These are phyloP conservation scores for Aspergillus fumigatiaffinis DNA, from an alignment of 2,329 filamentous ascomycete genomes.

Conservation along the genomic window DNA sequence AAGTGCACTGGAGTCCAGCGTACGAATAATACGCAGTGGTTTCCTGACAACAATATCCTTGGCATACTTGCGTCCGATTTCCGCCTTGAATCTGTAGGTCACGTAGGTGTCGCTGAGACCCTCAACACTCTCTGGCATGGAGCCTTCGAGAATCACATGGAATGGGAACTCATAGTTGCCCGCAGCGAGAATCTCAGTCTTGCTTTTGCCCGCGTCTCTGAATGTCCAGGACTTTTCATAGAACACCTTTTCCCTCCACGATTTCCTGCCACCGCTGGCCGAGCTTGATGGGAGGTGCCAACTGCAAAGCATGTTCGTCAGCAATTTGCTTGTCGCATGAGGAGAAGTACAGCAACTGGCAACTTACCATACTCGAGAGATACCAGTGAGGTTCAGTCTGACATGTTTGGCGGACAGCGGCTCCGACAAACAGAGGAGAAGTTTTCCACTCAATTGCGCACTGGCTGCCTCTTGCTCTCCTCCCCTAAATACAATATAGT, in stretches of 20 bases:
- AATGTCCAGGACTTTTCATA: conserved; percentile 71
- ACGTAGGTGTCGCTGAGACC: conserved; percentile 82
- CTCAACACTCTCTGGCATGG: conserved; percentile 78
- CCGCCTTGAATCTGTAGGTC: conserved; percentile 86
- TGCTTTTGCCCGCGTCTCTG: conserved; percentile 48
- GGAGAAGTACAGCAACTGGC: background rate
- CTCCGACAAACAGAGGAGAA: conserved; percentile 69
- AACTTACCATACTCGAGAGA: conserved; percentile 64
- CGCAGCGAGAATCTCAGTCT: conserved; percentile 57
- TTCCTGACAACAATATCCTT: conserved; percentile 82
- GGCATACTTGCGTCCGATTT: conserved; percentile 82
- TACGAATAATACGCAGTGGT: conserved; percentile 72
- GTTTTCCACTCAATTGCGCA: conserved; percentile 67
- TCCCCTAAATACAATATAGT: conserved; percentile 75
- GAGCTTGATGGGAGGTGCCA: conserved; percentile 37
- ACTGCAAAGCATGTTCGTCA: conserved; percentile 14
- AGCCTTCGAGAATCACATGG: conserved; percentile 66
- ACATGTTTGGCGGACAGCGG: conserved; percentile 69
- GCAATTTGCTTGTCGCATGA: background rate
- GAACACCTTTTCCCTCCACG: conserved; percentile 48
- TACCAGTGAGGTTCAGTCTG: conserved; percentile 66
- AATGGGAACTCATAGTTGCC: conserved; percentile 86
- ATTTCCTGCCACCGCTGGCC: conserved; percentile 33
- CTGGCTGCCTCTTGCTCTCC: conserved; percentile 70
- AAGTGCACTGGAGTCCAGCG: conserved; percentile 69